A percentile compares a stretch with the other conserved stretches of the same genome.
phyloP scores from a whole-genome alignment of 257 asterid genomes.

The Linaria vulgaris region DNA sequence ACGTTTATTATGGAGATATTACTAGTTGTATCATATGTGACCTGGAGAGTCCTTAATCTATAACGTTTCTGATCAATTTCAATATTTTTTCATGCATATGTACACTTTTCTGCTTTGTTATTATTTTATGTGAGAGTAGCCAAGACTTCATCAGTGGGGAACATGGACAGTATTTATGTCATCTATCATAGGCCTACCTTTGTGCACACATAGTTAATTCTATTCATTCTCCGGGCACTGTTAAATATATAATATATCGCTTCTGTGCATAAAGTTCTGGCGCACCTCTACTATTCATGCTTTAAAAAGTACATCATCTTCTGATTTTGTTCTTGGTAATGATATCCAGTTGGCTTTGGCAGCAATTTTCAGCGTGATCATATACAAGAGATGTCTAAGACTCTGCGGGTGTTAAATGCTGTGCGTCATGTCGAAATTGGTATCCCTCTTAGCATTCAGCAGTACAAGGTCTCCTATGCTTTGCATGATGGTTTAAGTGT shows the following conservation, averaged over 20 bases:
- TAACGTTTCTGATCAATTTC: no score
- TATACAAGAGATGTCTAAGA: slow-evolving; percentile 80
- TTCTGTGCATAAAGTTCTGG: slow-evolving; percentile 18
- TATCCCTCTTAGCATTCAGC: slow-evolving; percentile 90
- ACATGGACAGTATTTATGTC: background rate
- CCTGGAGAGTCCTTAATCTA: background rate
- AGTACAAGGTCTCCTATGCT: slow-evolving; percentile 66
- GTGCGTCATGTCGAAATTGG: slow-evolving; percentile 79
- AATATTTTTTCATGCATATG: slow-evolving; percentile 2
- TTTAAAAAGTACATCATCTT: slow-evolving; percentile 37
- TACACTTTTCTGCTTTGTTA: background rate
- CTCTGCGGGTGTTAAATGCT: slow-evolving; percentile 82
- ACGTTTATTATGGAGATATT: slow-evolving; percentile 7
- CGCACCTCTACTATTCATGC: slow-evolving; percentile 24
- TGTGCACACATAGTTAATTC: background rate
- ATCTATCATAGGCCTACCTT: background rate
- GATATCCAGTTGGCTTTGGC: slow-evolving; percentile 92
- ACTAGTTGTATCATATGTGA: background rate
- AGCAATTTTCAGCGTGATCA: slow-evolving; percentile 89
- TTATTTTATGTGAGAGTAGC: background rate
- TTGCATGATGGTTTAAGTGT: slow-evolving; percentile 10
- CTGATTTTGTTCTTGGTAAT: slow-evolving; percentile 71
- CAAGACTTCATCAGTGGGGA: background rate
- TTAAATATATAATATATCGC: slow-evolving; percentile 13
- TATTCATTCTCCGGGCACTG: no score